Percentiles rank a stretch among this genome's conserved stretches.
Conservation (phyloP, 305 asterid species). For the Solanum aculeatissimum region DNA sequence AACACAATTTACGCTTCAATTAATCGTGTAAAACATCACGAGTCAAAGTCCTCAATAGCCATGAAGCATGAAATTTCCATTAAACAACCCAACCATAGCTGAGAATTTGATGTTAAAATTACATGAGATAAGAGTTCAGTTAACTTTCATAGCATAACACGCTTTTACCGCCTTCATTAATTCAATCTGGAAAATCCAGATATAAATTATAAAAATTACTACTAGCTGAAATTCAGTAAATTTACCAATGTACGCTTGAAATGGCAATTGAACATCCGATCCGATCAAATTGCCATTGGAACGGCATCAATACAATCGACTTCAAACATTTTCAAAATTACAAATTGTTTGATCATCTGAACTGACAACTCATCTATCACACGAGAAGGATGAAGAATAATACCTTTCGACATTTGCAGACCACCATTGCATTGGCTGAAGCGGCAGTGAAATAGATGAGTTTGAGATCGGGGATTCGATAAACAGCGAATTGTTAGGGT, state of each 20-base stretch:
- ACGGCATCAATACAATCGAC: background rate
- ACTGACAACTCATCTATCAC: background rate
- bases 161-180: background rate
- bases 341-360: background rate
- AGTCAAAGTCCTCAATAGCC: background rate
- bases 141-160: background rate
- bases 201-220: constrained; percentile 1
- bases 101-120: background rate
- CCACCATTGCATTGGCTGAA: constrained; percentile 62
- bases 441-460: constrained; percentile 5
- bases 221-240: background rate
- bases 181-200: background rate
- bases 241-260: background rate
- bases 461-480: constrained; percentile 29
- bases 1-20: background rate
- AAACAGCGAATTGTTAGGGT: constrained; percentile 11
- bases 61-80: background rate
- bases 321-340: background rate
- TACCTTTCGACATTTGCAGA: constrained; percentile 99
- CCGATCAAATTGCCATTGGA: background rate
- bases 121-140: background rate
- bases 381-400: background rate
- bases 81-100: background rate
- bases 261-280: background rate
- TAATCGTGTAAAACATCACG: background rate